Base-by-base conservation (phyloP, 2,329 filamentous ascomycete species). In the Colletotrichum cordylinicola region DNA sequence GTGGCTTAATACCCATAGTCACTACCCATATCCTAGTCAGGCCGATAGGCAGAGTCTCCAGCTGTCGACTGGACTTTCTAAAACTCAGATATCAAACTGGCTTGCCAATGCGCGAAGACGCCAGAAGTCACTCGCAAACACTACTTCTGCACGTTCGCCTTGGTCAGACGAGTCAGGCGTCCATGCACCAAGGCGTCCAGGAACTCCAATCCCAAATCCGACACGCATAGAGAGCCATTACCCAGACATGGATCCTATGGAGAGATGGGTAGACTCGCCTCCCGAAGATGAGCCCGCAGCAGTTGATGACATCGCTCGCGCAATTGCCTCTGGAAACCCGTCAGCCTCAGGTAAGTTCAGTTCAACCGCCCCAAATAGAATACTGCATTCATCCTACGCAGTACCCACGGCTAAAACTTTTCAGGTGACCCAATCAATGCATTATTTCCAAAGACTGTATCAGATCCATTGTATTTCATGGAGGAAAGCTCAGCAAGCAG, bases 1-100 rank as follows among this genome's bases (percentile, higher is more conserved):
- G 79, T 98, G 96, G 96, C 90, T 98, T 37, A 91, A 93, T 1
- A 93, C 92, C 8, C 95, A 98, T 82, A 91, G 91, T 80, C 90
- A 94, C 68, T 94, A 98, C 80, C 96, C 96, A 0, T 98, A 98
- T 82, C 96, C 96, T 7, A 96, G 92, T 43, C 95, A 98, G 55
- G 92, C 95, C 74, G 95, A 98, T 82, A 98, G 96, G 81, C 94
- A 96, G 78, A 90, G 92, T 77, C 88, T 98, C 29, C 94, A 95
- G 84, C 89, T 91, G 62, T 90, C 94, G 79, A 98, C 96, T 1
- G 95, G 95, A 9, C 88, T 98, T 55, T 96, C 92, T 83, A 92
- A 95, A 80, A 94, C 90, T 16, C 96, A 98, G 81, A 96, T 98
- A 79, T 93, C 93, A 13, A 98, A 98, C 82, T 98, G 96, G 96